These are phyloP conservation scores for Zygotorulaspora florentina DNA, from an alignment of 805 yeast species.

Conservation along the genomic window DNA sequence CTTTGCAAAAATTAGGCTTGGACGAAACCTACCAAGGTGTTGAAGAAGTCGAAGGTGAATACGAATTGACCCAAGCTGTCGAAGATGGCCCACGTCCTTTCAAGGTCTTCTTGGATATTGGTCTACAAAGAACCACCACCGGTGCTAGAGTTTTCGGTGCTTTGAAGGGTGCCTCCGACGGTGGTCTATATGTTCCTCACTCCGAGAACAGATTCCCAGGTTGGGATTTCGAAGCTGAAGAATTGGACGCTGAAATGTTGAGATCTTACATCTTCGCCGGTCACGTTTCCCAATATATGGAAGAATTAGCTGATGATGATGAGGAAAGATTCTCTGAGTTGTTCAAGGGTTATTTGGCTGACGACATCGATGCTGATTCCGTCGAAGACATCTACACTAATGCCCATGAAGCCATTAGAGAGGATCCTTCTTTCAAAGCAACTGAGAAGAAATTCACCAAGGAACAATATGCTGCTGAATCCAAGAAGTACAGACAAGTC, in stretches of 20 bases:
- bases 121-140: conserved; percentile 99
- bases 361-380: conserved; percentile 95
- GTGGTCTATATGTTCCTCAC: conserved; percentile 99
- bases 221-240: conserved; percentile 98
- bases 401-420: conserved; percentile 97
- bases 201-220: conserved; percentile 99
- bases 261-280: conserved; percentile 99
- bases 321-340: conserved; percentile 97
- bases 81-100: conserved; percentile 99
- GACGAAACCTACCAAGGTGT: conserved; percentile 98
- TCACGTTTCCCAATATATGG: conserved; percentile 99
- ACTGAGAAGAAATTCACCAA: conserved; percentile 91
- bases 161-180: conserved; percentile 99
- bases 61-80: conserved; percentile 95
- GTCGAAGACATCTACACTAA: conserved; percentile 91
- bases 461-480: conserved; percentile 96
- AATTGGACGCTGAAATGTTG: conserved; percentile 93
- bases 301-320: conserved; percentile 99
- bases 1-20: conserved; percentile 93
- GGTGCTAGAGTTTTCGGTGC: conserved; percentile 99
- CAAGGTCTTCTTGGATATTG: conserved; percentile 98
- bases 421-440: conserved; percentile 86
- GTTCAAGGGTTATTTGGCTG: conserved; percentile 94
- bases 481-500: conserved; percentile 83
- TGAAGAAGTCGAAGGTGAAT: conserved; percentile 99